These are phyloP conservation scores for Mesembryanthemum crystallinum DNA, from an alignment of 148 eudicot species.

Conservation along the genomic window DNA sequence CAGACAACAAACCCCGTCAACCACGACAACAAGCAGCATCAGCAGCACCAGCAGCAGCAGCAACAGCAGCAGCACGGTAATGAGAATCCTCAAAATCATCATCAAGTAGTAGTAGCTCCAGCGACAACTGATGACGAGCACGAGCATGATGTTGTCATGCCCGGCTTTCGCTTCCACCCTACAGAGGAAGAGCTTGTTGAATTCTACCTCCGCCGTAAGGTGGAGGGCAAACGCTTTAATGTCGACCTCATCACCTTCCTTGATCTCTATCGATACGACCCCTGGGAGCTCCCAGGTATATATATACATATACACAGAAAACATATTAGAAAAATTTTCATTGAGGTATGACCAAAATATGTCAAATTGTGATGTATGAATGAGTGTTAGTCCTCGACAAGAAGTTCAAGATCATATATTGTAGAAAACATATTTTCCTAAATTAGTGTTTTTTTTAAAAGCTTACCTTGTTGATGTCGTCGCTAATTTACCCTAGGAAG, in stretches of 20 bases:
- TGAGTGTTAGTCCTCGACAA: no score
- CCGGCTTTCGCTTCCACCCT: constrained; percentile 89
- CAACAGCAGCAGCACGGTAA: not conserved
- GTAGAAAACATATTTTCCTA: no score
- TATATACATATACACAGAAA: no score
- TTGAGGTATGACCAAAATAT: no score
- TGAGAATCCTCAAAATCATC: no score
- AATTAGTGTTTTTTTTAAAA: no score
- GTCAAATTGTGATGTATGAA: no score
- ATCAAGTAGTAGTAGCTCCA: constrained; percentile 18
- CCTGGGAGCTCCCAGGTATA: constrained; percentile 96
- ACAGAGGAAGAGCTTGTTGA: constrained; percentile 91
- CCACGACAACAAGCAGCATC: constrained; percentile 8
- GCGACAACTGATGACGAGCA: constrained; percentile 49
- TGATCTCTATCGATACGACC: constrained; percentile 92
- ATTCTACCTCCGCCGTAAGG: constrained; percentile 97
- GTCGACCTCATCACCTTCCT: constrained; percentile 91
- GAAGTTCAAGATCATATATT: no score
- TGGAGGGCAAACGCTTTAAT: constrained; percentile 86
- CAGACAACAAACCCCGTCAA: constrained; percentile 6
- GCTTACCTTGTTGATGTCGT: no score
- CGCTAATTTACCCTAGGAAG: no score
- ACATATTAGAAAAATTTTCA: no score
- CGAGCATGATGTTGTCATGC: constrained; percentile 84
- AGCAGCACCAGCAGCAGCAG: not conserved